A percentile compares a stretch with the other conserved stretches of the same genome.
Evolutionary conservation across 1,139 yeast genomes (phyloP).

Genomic region (Blastobotrys proliferans): DNA sequence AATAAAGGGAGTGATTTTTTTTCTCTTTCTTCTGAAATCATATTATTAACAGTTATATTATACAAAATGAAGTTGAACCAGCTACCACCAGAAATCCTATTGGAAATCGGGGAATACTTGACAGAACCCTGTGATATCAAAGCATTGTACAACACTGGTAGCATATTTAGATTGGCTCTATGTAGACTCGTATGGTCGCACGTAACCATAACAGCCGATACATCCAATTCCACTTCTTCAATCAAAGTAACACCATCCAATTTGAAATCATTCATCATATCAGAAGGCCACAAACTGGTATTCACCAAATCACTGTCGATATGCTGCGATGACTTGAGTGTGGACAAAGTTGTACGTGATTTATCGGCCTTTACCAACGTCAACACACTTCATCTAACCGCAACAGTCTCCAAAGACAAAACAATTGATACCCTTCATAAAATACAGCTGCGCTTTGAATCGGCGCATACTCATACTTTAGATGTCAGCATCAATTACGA

Average conservation of each 20-base stretch:
- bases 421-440: constrained; percentile 3
- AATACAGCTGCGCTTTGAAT: neutral
- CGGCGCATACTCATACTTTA: neutral
- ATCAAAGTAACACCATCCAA: too few relatives aligned
- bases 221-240: neutral
- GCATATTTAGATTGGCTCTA: neutral
- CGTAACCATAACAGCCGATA: neutral
- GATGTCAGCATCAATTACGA: constrained; percentile 1
- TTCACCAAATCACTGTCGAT: too few relatives aligned
- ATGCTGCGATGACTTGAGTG: neutral
- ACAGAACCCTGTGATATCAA: neutral
- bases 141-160: neutral
- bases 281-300: too few relatives aligned
- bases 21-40: neutral
- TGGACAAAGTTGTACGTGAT: neutral
- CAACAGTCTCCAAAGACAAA: neutral
- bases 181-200: constrained; percentile 1
- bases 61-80: neutral
- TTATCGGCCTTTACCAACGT: neutral
- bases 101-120: constrained; percentile 1
- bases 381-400: neutral
- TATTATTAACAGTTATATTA: neutral
- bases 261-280: too few relatives aligned
- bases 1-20: neutral
- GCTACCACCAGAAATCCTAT: constrained; percentile 5